Evolutionary conservation across 257 asterid genomes (phyloP).

Genomic region (Thymus quinquecostatus): DNA sequence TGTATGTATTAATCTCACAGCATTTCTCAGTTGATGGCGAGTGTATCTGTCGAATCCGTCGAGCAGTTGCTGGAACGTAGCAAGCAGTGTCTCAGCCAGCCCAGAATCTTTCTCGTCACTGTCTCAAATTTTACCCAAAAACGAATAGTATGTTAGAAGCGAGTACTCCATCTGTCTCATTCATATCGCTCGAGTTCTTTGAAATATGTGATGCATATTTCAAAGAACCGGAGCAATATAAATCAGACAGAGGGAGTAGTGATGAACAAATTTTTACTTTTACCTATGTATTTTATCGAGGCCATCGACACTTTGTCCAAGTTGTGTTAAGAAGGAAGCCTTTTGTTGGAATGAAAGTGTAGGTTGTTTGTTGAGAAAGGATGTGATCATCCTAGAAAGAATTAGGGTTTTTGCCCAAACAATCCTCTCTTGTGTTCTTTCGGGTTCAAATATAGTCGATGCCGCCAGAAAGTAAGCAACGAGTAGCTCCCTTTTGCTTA

Average conservation of each 20-base stretch:
- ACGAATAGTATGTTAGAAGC: too few relatives aligned
- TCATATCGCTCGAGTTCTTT: too few relatives aligned
- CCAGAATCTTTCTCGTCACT: conserved; percentile 1
- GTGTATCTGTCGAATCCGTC: conserved; percentile 27
- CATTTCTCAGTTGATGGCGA: conserved; percentile 27
- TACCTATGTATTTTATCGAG: conserved; percentile 26
- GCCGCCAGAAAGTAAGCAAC: conserved; percentile 41
- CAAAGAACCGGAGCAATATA: too few relatives aligned
- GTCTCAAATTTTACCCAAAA: neutral
- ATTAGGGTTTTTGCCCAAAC: conserved; percentile 47
- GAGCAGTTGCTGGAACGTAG: conserved; percentile 28
- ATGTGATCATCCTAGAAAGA: conserved; percentile 30
- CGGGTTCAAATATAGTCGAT: conserved; percentile 43
- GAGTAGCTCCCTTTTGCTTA: conserved; percentile 37
- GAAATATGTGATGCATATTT: too few relatives aligned
- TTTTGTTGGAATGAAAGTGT: conserved; percentile 9
- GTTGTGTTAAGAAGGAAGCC: neutral
- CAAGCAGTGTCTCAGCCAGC: neutral
- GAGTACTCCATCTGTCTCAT: too few relatives aligned
- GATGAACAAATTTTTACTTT: too few relatives aligned
- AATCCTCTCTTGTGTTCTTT: conserved; percentile 40
- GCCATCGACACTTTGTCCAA: conserved; percentile 7
- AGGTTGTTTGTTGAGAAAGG: conserved; percentile 19
- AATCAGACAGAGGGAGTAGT: too few relatives aligned
- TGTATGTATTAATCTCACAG: conserved; percentile 27